Percentiles rank a stretch among this genome's conserved stretches.
These are phyloP conservation scores for Pseudogymnoascus sp. DNA, from an alignment of 2,329 filamentous ascomycete genomes.

Conservation along the genomic window DNA sequence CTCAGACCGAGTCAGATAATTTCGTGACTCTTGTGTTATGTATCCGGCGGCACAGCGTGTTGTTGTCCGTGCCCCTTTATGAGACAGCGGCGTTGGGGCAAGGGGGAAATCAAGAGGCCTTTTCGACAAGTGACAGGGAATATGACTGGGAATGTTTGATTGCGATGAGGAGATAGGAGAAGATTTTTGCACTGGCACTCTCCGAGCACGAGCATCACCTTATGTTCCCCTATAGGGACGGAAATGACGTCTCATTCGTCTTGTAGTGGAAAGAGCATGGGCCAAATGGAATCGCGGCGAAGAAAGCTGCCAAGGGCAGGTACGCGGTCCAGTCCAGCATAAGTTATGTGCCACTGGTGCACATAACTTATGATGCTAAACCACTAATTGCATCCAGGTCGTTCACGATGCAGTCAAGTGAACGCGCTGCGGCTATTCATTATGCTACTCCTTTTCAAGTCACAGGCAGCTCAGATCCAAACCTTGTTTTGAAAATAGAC, in stretches of 20 bases:
- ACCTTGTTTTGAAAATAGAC: neutral
- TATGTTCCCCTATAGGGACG: neutral
- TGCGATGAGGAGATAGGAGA: neutral
- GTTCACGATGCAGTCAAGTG: neutral
- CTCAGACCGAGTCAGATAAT: slow-evolving; percentile 4
- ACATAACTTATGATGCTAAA: slow-evolving; percentile 8
- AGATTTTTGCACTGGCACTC: neutral
- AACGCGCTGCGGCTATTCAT: neutral
- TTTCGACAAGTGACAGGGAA: slow-evolving; percentile 4
- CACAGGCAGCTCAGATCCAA: neutral
- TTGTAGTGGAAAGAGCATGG: slow-evolving; percentile 1
- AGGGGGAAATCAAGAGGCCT: neutral
- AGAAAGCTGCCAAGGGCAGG: slow-evolving; percentile 6
- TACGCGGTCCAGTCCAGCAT: neutral
- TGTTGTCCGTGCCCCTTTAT: slow-evolving; percentile 8
- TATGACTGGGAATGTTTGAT: slow-evolving; percentile 7
- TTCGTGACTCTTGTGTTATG: neutral
- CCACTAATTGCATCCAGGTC: slow-evolving; percentile 1
- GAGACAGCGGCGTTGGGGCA: neutral
- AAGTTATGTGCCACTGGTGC: neutral
- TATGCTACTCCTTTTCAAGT: slow-evolving; percentile 7
- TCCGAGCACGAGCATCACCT: neutral
- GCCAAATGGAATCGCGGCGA: neutral
- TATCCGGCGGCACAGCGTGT: slow-evolving; percentile 4
- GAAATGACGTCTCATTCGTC: slow-evolving; percentile 1